Conservation (phyloP, 2,329 filamentous ascomycete genomes). For the Fusarium sp. region DNA sequence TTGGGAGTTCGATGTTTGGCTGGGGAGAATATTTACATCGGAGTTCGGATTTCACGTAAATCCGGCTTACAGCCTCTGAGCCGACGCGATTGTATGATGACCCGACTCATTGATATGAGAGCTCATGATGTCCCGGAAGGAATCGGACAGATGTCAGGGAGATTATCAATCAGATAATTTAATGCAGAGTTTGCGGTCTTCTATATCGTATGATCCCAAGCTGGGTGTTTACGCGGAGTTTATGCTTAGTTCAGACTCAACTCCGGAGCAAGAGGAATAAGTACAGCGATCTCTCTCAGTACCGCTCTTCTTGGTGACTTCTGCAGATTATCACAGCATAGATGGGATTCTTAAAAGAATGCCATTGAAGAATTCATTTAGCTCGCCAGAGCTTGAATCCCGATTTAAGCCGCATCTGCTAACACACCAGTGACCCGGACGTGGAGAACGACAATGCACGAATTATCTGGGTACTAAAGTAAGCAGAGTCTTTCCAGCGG, state of each 20-base stretch:
- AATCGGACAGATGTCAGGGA: not conserved
- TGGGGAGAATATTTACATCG: not conserved
- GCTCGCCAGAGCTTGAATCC: too few species aligned
- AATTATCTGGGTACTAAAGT: too few species aligned
- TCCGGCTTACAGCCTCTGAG: conserved; percentile 19
- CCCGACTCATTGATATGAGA: not conserved
- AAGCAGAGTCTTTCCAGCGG: too few species aligned
- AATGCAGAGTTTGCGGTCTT: not conserved
- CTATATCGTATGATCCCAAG: not conserved
- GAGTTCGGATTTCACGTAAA: conserved; percentile 23
- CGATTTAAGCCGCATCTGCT: too few species aligned
- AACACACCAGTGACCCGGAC: too few species aligned
- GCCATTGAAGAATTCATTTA: too few species aligned
- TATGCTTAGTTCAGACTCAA: not conserved
- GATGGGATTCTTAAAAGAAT: too few species aligned
- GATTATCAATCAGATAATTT: not conserved
- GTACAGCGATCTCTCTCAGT: not conserved
- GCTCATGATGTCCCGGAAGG: not conserved
- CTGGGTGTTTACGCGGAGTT: not conserved
- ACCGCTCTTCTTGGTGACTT: too few species aligned
- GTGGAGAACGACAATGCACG: too few species aligned
- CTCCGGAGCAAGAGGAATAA: not conserved
- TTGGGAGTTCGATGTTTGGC: conserved; percentile 11
- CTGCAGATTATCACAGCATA: too few species aligned
- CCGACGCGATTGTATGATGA: conserved; percentile 3